Conservation (phyloP, 73 alveolate species). For the Durusdinium trenchii region DNA sequence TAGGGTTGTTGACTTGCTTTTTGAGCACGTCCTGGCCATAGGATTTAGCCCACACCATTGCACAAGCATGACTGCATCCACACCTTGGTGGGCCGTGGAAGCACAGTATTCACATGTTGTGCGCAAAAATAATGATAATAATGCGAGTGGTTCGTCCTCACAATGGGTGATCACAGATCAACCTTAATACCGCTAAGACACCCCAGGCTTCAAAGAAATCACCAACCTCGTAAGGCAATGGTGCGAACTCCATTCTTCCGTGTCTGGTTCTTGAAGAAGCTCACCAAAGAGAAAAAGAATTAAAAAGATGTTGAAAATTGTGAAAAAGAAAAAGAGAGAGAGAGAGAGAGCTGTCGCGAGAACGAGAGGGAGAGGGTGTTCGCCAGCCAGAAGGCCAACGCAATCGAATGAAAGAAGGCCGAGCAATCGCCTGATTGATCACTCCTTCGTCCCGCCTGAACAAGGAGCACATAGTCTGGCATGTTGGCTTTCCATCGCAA, state of each 20-base stretch:
- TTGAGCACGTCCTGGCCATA: constrained; percentile 41
- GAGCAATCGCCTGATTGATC: background rate
- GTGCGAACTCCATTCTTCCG: background rate
- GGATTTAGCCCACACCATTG: constrained; percentile 89
- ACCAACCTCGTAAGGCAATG: constrained; percentile 23
- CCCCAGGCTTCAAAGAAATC: constrained; percentile 93
- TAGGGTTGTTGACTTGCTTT: background rate
- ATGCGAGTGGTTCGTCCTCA: background rate
- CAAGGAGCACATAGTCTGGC: constrained; percentile 50
- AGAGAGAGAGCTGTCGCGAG: too few relatives aligned
- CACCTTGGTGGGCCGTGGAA: too few relatives aligned
- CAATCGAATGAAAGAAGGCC: too few relatives aligned
- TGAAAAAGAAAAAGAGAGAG: too few relatives aligned
- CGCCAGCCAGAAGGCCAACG: too few relatives aligned
- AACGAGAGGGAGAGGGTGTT: too few relatives aligned
- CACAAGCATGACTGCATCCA: constrained; percentile 77
- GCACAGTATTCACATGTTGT: background rate
- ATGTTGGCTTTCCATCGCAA: constrained; percentile 39
- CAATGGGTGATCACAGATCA: background rate
- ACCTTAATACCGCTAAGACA: background rate
- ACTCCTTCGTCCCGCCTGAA: constrained; percentile 9
- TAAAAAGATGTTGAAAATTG: too few relatives aligned
- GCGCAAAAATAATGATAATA: too few relatives aligned
- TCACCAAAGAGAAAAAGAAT: too few relatives aligned
- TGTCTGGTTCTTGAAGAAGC: too few relatives aligned